Evolutionary conservation across 805 yeast species (phyloP).

Genomic region (Hermanozyma aechmeae): DNA sequence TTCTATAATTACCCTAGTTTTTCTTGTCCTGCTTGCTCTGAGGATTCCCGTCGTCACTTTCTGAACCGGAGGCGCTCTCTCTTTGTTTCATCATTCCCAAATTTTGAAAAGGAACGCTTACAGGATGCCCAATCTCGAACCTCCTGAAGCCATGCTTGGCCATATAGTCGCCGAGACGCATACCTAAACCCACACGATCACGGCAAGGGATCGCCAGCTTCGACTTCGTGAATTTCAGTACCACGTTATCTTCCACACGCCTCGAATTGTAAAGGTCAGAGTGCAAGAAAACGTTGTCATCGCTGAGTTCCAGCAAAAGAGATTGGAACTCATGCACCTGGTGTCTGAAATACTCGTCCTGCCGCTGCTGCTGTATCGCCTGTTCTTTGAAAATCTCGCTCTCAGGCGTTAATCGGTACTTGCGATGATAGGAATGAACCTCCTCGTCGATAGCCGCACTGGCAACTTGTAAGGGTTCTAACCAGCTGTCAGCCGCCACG

Average conservation of each 20-base stretch:
- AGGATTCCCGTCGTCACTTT: no score
- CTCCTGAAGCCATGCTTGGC: slow-evolving; percentile 12
- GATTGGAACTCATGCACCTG: slow-evolving; percentile 6
- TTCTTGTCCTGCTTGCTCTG: no score
- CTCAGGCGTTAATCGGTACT: slow-evolving; percentile 7
- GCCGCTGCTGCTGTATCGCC: slow-evolving; percentile 6
- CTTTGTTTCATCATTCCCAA: not conserved
- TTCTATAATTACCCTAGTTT: no score
- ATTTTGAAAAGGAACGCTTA: not conserved
- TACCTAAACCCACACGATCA: slow-evolving; percentile 20
- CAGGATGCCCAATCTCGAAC: slow-evolving; percentile 16
- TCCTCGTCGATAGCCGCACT: slow-evolving; percentile 6
- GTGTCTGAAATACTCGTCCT: slow-evolving; percentile 9
- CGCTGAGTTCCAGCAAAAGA: slow-evolving; percentile 8
- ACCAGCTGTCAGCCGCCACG: no score
- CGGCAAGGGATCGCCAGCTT: slow-evolving; percentile 13
- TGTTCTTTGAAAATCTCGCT: slow-evolving; percentile 7
- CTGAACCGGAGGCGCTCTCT: not conserved
- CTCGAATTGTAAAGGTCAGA: slow-evolving; percentile 21
- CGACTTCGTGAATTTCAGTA: slow-evolving; percentile 2
- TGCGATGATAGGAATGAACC: slow-evolving; percentile 5
- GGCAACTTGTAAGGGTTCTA: slow-evolving; percentile 5
- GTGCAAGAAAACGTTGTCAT: slow-evolving; percentile 20
- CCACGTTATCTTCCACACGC: no score
- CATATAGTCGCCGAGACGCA: slow-evolving; percentile 23